Conservation (phyloP, 2,329 filamentous ascomycete species). For the Zymoseptoria crescenta region DNA sequence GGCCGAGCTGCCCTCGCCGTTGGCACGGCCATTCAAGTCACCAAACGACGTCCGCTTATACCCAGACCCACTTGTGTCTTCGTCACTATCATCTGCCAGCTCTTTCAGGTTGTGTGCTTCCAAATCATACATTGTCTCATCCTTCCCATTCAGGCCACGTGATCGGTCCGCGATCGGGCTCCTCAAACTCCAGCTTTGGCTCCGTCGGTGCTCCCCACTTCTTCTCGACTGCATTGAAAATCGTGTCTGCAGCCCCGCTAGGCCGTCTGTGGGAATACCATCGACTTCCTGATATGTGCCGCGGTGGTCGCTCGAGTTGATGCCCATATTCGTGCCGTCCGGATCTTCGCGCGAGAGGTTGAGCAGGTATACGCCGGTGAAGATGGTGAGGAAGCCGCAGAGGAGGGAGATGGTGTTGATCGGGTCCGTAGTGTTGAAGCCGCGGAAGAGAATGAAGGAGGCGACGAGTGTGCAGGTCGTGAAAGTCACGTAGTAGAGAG, state of each 20-base stretch:
- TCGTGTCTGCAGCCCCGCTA: constrained; percentile 82
- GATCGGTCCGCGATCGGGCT: constrained; percentile 45
- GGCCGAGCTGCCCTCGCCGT: constrained; percentile 9
- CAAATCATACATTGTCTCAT: constrained; percentile 73
- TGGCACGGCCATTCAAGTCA: constrained; percentile 17
- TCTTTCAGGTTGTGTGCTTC: constrained; percentile 66
- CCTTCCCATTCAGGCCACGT: constrained; percentile 6
- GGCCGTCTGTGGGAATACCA: constrained; percentile 81
- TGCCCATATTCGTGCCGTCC: constrained; percentile 61
- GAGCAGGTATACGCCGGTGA: constrained; percentile 88
- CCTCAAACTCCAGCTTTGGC: constrained; percentile 40
- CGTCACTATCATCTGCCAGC: constrained; percentile 68
- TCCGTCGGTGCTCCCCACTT: constrained; percentile 55
- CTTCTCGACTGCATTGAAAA: constrained; percentile 86
- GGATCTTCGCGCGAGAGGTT: constrained; percentile 93
- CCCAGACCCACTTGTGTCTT: constrained; percentile 37
- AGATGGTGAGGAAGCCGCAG: constrained; percentile 89
- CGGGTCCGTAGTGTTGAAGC: constrained; percentile 88
- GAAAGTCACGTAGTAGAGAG: constrained; percentile 95
- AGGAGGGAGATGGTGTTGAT: constrained; percentile 89
- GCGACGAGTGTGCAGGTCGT: constrained; percentile 89
- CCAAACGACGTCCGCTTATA: constrained; percentile 30
- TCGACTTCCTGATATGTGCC: constrained; percentile 48
- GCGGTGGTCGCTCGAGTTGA: constrained; percentile 34
- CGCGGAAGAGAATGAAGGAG: constrained; percentile 90